Percentiles rank a stretch among this genome's conserved stretches.
Conservation (phyloP, 257 asterid genomes). For the Prunella vulgaris region DNA sequence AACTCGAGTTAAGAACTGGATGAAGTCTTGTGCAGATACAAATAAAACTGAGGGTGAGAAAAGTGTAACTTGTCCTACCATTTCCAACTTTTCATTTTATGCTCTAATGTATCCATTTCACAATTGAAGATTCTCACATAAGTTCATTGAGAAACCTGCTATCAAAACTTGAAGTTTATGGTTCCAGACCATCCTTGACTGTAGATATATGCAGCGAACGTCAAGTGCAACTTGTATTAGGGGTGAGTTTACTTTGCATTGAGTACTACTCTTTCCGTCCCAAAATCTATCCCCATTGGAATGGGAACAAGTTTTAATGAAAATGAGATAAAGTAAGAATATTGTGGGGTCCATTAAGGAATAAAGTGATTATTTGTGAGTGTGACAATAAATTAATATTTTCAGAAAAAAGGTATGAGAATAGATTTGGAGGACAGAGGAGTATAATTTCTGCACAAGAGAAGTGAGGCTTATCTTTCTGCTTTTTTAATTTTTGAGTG, state of each 20-base stretch:
- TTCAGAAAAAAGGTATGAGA: too few species aligned
- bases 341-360: too few species aligned
- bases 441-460: not conserved
- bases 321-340: too few species aligned
- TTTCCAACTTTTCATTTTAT: not conserved
- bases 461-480: slow-evolving; percentile 14
- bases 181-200: slow-evolving; percentile 77
- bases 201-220: slow-evolving; percentile 79
- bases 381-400: too few species aligned
- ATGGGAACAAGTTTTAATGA: too few species aligned
- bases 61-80: slow-evolving; percentile 7
- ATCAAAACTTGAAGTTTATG: slow-evolving; percentile 57
- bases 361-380: too few species aligned
- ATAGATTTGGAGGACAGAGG: too few species aligned
- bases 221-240: slow-evolving; percentile 65
- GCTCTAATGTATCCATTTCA: slow-evolving; percentile 16
- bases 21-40: slow-evolving; percentile 43
- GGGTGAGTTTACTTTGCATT: slow-evolving; percentile 42
- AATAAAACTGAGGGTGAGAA: slow-evolving; percentile 60
- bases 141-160: slow-evolving; percentile 62
- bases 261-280: too few species aligned
- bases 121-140: slow-evolving; percentile 57
- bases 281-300: too few species aligned
- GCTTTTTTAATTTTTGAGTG: slow-evolving; percentile 23
- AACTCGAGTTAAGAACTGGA: slow-evolving; percentile 72